phyloP scores from a whole-genome alignment of 306 rosid species.

The Begonia masoniana region DNA sequence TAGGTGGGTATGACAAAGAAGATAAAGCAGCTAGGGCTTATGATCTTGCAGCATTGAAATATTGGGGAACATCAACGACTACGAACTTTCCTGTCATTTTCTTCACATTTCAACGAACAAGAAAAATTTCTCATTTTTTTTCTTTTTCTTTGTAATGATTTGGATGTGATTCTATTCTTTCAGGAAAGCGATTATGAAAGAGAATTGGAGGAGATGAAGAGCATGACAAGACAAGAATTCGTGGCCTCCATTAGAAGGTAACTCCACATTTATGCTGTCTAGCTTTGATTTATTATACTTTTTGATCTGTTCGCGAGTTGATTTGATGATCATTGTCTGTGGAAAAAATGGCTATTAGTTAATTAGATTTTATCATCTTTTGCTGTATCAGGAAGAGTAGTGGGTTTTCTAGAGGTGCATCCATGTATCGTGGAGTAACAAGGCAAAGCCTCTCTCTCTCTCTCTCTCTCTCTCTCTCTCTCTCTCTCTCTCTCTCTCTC shows the following conservation, averaged over 20 bases:
- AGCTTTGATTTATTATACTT: background rate
- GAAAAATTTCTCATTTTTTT: too few relatives aligned
- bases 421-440: constrained; percentile 99
- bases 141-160: background rate
- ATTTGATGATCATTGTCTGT: background rate
- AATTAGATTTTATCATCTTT: background rate
- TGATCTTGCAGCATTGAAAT: constrained; percentile 94
- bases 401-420: constrained; percentile 97
- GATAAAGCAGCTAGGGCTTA: constrained; percentile 99
- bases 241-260: constrained; percentile 95
- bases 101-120: too few relatives aligned
- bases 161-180: background rate
- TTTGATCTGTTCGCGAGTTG: background rate
- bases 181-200: constrained; percentile 87
- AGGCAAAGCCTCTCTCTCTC: constrained; percentile 27
- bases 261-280: background rate
- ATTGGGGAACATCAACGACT: constrained; percentile 97
- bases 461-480: background rate
- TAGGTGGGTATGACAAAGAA: constrained; percentile 98
- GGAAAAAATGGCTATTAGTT: background rate
- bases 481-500: background rate
- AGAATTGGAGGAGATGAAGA: constrained; percentile 94
- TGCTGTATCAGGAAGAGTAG: constrained; percentile 66
- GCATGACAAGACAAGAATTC: constrained; percentile 97
- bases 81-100: constrained; percentile 77